These are phyloP conservation scores for Brassica juncea DNA, from an alignment of 345 rosid genomes.

Conservation along the genomic window DNA sequence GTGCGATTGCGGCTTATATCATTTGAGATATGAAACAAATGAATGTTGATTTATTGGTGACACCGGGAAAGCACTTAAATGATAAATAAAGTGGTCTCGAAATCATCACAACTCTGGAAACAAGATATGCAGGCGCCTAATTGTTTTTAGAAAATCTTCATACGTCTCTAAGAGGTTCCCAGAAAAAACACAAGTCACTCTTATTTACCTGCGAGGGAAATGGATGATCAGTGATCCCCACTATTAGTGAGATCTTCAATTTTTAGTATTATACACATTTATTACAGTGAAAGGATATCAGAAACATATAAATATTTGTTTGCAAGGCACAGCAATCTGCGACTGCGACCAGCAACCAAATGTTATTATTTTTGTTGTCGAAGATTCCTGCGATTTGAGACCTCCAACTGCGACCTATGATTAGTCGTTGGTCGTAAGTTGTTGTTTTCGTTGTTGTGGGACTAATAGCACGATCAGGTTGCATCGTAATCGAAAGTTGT, in stretches of 20 bases:
- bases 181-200: not conserved
- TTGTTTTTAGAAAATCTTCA: not conserved
- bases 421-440: no score
- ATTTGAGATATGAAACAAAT: not conserved
- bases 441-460: no score
- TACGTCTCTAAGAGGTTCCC: not conserved
- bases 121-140: constrained; percentile 1
- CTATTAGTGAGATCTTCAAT: not conserved
- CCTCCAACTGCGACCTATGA: no score
- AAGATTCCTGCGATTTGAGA: no score
- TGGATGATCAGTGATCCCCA: not conserved
- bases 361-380: no score
- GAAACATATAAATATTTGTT: not conserved
- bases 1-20: not conserved
- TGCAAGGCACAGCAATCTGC: no score
- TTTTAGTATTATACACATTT: not conserved
- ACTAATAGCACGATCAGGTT: no score
- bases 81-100: no score
- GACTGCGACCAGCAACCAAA: no score
- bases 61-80: not conserved
- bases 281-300: not conserved
- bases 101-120: constrained; percentile 6
- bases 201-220: not conserved
- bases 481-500: no score
- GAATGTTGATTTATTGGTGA: not conserved